These are phyloP conservation scores for Gelatoporia subvermispora DNA, from an alignment of 768 basidiomycete genomes.

Conservation along the genomic window DNA sequence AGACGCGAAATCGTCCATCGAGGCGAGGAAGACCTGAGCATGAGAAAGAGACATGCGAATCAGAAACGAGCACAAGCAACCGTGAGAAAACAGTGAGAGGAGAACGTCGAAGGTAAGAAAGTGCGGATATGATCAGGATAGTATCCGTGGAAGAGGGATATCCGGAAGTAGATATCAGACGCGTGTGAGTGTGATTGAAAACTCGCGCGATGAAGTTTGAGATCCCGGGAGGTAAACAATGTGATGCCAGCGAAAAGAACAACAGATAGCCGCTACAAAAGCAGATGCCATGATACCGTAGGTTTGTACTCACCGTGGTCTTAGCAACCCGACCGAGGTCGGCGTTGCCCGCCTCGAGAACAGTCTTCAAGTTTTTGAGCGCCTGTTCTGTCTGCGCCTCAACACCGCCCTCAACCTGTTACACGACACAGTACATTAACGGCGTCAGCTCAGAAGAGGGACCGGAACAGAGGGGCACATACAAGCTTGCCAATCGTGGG, in stretches of 20 bases:
- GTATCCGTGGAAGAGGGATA: neutral
- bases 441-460: neutral
- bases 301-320: constrained; percentile 63
- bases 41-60: no score
- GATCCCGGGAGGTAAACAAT: constrained; percentile 2
- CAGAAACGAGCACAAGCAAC: no score
- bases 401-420: constrained; percentile 52
- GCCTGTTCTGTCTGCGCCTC: constrained; percentile 80
- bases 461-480: neutral
- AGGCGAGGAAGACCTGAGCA: constrained; percentile 85
- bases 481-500: constrained; percentile 69
- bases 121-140: neutral
- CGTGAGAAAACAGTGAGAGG: no score
- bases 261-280: no score
- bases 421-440: neutral
- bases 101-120: neutral
- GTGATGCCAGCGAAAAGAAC: neutral
- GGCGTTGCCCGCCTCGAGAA: constrained; percentile 80
- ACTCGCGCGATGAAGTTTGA: no score
- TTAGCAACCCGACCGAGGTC: constrained; percentile 81
- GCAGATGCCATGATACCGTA: no score
- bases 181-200: neutral
- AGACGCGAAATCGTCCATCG: constrained; percentile 83
- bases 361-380: constrained; percentile 78
- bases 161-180: no score